A percentile compares a stretch with the other conserved stretches of the same genome.
Evolutionary conservation across 2,329 filamentous ascomycete genomes (phyloP).

Genomic region (Shiraia sp.): DNA sequence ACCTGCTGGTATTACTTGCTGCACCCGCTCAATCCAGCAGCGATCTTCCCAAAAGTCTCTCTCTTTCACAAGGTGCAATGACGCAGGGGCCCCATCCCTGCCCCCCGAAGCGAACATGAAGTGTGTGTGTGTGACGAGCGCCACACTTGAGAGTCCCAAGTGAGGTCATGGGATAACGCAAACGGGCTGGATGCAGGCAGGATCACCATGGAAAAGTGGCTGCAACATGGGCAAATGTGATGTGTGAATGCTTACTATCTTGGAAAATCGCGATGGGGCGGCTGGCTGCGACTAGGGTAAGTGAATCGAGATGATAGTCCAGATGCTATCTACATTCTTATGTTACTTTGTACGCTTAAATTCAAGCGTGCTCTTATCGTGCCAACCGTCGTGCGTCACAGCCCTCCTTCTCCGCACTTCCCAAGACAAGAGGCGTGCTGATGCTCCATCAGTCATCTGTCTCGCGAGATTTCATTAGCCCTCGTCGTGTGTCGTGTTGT

Average conservation of each 20-base stretch:
- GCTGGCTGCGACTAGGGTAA: no score
- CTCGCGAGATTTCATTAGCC: no score
- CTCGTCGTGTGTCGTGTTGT: background rate
- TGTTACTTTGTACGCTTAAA: no score
- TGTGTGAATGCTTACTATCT: background rate
- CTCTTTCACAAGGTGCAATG: background rate
- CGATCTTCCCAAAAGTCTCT: slow-evolving; percentile 1
- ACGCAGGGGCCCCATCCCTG: slow-evolving; percentile 1
- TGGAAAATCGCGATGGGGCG: slow-evolving; percentile 4
- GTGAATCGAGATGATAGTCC: no score
- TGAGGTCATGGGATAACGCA: slow-evolving; percentile 11
- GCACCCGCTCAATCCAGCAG: background rate
- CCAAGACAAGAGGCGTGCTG: background rate
- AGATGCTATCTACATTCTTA: no score
- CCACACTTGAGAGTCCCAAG: slow-evolving; percentile 18
- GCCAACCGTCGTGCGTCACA: slow-evolving; percentile 1
- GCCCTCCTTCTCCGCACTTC: slow-evolving; percentile 7
- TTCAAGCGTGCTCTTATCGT: no score
- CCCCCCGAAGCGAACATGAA: background rate
- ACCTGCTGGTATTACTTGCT: slow-evolving; percentile 9
- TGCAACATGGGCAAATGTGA: slow-evolving; percentile 2
- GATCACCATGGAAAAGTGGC: slow-evolving; percentile 7
- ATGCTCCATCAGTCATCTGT: background rate
- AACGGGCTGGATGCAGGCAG: slow-evolving; percentile 2
- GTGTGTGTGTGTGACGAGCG: slow-evolving; percentile 12